Conservation (phyloP, 2,329 filamentous ascomycete species). For the Lasiodiplodia hormozganensis region DNA sequence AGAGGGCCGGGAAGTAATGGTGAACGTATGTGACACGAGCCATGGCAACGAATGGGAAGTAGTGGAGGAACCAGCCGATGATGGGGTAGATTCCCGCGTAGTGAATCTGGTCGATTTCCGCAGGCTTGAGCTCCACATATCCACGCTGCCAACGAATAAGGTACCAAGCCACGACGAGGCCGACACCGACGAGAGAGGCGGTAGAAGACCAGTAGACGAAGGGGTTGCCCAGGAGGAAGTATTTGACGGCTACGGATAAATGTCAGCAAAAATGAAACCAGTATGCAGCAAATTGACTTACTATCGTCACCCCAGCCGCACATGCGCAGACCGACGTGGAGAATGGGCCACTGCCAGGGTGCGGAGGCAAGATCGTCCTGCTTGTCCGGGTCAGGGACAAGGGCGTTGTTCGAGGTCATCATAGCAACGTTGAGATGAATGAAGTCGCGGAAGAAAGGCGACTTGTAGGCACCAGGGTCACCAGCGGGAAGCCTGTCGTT, state of each 20-base stretch:
- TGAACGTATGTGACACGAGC: slow-evolving; percentile 98
- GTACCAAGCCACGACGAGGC: slow-evolving; percentile 80
- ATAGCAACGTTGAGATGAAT: slow-evolving; percentile 98
- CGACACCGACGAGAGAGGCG: slow-evolving; percentile 75
- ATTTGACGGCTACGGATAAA: slow-evolving; percentile 67
- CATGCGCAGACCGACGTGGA: slow-evolving; percentile 96
- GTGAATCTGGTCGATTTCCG: slow-evolving; percentile 91
- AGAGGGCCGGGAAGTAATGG: slow-evolving; percentile 98
- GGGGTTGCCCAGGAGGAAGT: slow-evolving; percentile 97
- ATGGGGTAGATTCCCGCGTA: slow-evolving; percentile 91
- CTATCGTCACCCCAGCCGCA: slow-evolving; percentile 94
- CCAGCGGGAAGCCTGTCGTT: slow-evolving; percentile 92
- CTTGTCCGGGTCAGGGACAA: slow-evolving; percentile 97
- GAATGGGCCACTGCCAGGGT: slow-evolving; percentile 98
- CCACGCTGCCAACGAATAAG: slow-evolving; percentile 94
- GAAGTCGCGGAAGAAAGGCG: slow-evolving; percentile 96
- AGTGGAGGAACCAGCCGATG: slow-evolving; percentile 95
- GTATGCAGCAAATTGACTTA: slow-evolving; percentile 50
- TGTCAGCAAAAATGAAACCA: slow-evolving; percentile 37
- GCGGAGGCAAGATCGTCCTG: slow-evolving; percentile 96
- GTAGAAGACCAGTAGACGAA: slow-evolving; percentile 96
- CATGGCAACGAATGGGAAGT: slow-evolving; percentile 95
- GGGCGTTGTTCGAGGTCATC: slow-evolving; percentile 99
- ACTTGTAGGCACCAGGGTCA: slow-evolving; percentile 91
- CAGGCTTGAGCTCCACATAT: slow-evolving; percentile 78